A percentile compares a stretch with the other conserved stretches of the same genome.
Evolutionary conservation across 2,329 filamentous ascomycete species (phyloP).

Genomic region (Trichoderma lentiforme): DNA sequence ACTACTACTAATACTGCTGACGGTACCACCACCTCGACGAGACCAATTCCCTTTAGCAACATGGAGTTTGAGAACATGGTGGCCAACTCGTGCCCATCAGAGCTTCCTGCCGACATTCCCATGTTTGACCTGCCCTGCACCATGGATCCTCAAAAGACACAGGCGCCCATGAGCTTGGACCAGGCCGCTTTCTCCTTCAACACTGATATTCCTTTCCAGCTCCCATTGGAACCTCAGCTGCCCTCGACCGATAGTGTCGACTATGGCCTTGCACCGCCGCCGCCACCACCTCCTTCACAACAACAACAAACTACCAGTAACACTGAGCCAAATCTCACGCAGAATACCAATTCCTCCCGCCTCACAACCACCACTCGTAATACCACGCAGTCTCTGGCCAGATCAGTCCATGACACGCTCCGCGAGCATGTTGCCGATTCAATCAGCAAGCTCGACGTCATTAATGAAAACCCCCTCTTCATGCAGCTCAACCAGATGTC

Average conservation of each 20-base stretch:
- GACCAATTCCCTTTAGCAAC: conserved; percentile 25
- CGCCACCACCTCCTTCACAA: conserved; percentile 20
- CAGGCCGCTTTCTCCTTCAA: conserved; percentile 37
- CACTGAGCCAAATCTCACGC: conserved; percentile 19
- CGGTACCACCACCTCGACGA: conserved; percentile 22
- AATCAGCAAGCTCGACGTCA: conserved; percentile 39
- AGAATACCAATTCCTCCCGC: neutral
- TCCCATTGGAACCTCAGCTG: conserved; percentile 37
- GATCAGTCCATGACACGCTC: conserved; percentile 44
- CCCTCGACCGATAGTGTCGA: conserved; percentile 25
- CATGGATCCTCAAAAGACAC: conserved; percentile 27
- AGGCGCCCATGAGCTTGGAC: conserved; percentile 29
- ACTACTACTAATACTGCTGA: neutral
- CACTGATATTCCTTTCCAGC: conserved; percentile 32
- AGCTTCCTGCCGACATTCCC: conserved; percentile 44
- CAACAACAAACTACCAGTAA: conserved; percentile 23
- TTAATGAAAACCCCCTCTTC: conserved; percentile 42
- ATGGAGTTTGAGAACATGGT: conserved; percentile 29
- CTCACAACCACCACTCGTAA: neutral
- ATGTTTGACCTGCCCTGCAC: conserved; percentile 31
- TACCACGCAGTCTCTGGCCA: conserved; percentile 37
- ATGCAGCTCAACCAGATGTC: conserved; percentile 40
- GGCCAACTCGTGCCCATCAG: conserved; percentile 34
- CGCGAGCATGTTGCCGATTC: conserved; percentile 46
- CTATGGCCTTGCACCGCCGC: conserved; percentile 22